Conservation (phyloP, 2,329 filamentous ascomycete genomes). For the Trichoderma atroviride region DNA sequence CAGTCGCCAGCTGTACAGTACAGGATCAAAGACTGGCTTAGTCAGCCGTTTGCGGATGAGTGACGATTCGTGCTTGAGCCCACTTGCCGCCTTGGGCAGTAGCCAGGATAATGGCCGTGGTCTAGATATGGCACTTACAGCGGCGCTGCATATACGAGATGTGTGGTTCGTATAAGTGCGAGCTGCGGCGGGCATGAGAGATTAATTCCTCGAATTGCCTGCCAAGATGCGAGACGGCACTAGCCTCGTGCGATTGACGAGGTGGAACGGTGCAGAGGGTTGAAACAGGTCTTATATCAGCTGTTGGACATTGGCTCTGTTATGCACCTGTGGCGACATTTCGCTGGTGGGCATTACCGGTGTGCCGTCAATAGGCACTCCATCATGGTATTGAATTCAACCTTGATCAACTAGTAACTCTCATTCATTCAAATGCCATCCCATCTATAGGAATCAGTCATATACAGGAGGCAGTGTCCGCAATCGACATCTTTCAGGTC, state of each 20-base stretch:
- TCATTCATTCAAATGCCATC: neutral
- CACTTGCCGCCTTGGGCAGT: conserved; percentile 13
- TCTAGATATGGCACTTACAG: neutral
- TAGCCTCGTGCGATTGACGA: neutral
- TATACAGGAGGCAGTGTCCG: neutral
- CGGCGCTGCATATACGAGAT: conserved; percentile 14
- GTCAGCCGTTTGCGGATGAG: neutral
- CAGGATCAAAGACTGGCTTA: neutral
- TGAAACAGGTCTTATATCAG: neutral
- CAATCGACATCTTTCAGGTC: neutral
- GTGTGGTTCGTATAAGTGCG: neutral
- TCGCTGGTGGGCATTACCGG: neutral
- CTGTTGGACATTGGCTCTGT: neutral
- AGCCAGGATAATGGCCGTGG: too few relatives aligned
- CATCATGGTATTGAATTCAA: neutral
- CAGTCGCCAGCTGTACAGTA: neutral
- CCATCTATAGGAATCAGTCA: neutral
- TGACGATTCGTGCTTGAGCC: neutral
- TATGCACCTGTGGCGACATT: neutral
- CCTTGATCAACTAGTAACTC: neutral
- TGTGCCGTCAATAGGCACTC: neutral
- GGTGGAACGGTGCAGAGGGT: neutral
- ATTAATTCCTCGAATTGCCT: neutral
- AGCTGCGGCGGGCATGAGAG: neutral
- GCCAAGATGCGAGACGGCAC: neutral